Evolutionary conservation across 1,139 yeast species (phyloP).

Genomic region (Taphrina deformans): DNA sequence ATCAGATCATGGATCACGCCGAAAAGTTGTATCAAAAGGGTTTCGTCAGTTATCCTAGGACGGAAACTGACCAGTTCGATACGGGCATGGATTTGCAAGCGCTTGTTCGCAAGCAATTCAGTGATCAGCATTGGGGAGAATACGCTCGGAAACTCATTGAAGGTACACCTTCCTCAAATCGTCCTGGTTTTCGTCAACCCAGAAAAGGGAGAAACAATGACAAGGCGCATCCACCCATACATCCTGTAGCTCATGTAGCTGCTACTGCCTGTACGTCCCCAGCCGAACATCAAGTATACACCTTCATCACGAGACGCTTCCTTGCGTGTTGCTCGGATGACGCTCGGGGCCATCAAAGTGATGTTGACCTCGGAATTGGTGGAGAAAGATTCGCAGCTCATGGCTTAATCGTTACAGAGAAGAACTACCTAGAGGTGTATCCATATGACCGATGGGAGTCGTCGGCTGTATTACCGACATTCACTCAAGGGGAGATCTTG

Average conservation of each 20-base stretch:
- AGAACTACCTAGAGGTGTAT: conserved; percentile 78
- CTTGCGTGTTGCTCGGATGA: conserved; percentile 90
- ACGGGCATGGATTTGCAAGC: conserved; percentile 64
- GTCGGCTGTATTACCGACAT: conserved; percentile 63
- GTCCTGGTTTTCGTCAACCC: conserved; percentile 56
- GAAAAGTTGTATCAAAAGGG: conserved; percentile 85
- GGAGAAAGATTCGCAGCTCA: conserved; percentile 66
- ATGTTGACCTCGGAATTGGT: conserved; percentile 72
- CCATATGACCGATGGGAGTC: conserved; percentile 77
- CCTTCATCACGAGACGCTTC: conserved; percentile 80
- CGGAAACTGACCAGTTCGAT: conserved; percentile 92
- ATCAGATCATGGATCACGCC: conserved; percentile 60
- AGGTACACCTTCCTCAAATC: conserved; percentile 38
- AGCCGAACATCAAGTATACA: conserved; percentile 71
- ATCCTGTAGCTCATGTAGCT: conserved; percentile 60
- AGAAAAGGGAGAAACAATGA: conserved; percentile 82
- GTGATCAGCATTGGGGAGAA: conserved; percentile 52
- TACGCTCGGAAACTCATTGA: conserved; percentile 49
- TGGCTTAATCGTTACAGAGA: conserved; percentile 70
- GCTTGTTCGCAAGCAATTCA: conserved; percentile 61
- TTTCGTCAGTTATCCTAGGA: conserved; percentile 90
- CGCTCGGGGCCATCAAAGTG: conserved; percentile 73
- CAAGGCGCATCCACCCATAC: conserved; percentile 98
- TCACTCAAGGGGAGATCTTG: conserved; percentile 59
- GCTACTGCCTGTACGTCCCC: conserved; percentile 50